Base-by-base conservation (phyloP, 2,329 filamentous ascomycete species). In the Cladosporium sp. region DNA sequence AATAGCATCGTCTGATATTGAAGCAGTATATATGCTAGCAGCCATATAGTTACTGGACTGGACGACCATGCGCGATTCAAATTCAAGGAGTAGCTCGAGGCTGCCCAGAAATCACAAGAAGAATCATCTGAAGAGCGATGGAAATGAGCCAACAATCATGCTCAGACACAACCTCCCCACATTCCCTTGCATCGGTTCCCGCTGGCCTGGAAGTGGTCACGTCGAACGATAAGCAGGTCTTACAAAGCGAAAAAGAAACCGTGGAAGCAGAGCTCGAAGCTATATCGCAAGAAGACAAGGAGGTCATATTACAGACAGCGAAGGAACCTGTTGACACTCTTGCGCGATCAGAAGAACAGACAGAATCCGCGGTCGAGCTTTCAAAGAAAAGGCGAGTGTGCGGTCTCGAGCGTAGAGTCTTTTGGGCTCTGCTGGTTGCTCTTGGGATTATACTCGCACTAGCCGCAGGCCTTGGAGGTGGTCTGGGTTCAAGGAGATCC, bases 271-370 rank as follows among this genome's bases (percentile, higher is more conserved):
- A 19, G 16, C 40, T 27, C 3, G 40, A 43, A 15, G 40, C 40
- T 18, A 43, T 43, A n/a, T 43, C 25, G 7, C 40, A 43, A n/a
- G 40, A 19, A 9, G 40, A 27, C 9, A 43, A 43, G 27, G 40
- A 43, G 18, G 40, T 20, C 4, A 12, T 7, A 4, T 27, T 9
- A 9, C 22, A 27, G 22, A 27, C 22, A 5, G 22, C 4, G 5
- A 27, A 27, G 22, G 22, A 27, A 27, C 5, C 9, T 27, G 4
- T 9, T 9, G 9, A 27, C 22, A 5, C 22, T 27, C 5, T 9
- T 9, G 22, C 9, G 9, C 5, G 9, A 27, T 4, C 22, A 9
- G 9, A 27, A 27, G 22, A 9, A 5, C 22, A 4, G 22, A 4
- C 22, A 27, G 9, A 27, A 27, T 27, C 22, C 22, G 4, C 22